phyloP scores from a whole-genome alignment of 768 basidiomycete genomes.

The Mycena albidolilacea region DNA sequence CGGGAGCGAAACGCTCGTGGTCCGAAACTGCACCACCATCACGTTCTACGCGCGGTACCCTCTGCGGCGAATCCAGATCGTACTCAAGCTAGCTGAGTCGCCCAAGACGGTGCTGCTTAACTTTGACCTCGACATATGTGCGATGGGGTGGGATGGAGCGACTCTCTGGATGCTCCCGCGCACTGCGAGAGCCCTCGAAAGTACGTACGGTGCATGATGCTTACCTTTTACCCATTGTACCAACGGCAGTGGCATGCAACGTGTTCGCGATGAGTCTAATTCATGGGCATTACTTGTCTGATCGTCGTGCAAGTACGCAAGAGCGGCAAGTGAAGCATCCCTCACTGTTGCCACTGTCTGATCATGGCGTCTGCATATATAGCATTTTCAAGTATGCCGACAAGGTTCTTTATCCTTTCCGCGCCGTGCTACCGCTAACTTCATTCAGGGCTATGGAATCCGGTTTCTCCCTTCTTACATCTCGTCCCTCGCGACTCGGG shows the following conservation, averaged over 20 bases:
- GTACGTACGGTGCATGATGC: slow-evolving; percentile 1
- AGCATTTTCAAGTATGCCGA: slow-evolving; percentile 34
- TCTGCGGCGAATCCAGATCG: background rate
- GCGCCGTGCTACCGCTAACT: background rate
- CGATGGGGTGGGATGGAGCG: slow-evolving; percentile 32
- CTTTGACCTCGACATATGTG: slow-evolving; percentile 33
- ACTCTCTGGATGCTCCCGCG: slow-evolving; percentile 30
- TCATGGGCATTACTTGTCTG: slow-evolving; percentile 19
- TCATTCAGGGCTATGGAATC: slow-evolving; percentile 28
- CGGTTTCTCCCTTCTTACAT: slow-evolving; percentile 26
- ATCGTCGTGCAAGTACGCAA: slow-evolving; percentile 13
- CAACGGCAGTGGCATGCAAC: slow-evolving; percentile 20
- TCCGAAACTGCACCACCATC: slow-evolving; percentile 24
- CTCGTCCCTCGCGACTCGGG: slow-evolving; percentile 4
- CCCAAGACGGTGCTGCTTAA: slow-evolving; percentile 23
- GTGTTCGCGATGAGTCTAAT: slow-evolving; percentile 26
- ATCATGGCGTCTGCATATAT: background rate
- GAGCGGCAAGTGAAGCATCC: background rate
- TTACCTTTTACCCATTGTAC: background rate
- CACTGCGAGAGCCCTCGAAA: slow-evolving; percentile 33
- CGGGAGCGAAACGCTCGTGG: slow-evolving; percentile 6
- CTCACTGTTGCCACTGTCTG: background rate
- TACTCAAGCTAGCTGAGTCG: slow-evolving; percentile 22
- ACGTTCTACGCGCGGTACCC: slow-evolving; percentile 32
- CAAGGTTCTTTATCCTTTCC: slow-evolving; percentile 10